Conservation (phyloP, 1,284 basidiomycete species). For the Malassezia pachydermatis region DNA sequence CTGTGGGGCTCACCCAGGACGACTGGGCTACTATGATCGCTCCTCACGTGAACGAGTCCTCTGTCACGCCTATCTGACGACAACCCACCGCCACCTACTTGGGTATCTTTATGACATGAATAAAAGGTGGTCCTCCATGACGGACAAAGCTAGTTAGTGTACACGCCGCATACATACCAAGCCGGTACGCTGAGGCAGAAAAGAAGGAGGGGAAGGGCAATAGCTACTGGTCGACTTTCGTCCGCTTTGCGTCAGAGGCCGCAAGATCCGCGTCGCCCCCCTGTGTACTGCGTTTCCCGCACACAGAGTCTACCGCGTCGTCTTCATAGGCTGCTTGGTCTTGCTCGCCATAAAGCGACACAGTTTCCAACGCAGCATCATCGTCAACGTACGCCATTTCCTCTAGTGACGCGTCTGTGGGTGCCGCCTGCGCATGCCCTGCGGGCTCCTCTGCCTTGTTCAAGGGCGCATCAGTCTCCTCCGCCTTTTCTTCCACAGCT, state of each 20-base stretch:
- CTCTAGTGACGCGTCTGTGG: conserved; percentile 4
- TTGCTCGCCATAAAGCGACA: neutral
- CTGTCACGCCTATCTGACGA: too few relatives aligned
- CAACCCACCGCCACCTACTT: neutral
- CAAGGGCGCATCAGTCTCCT: conserved; percentile 1
- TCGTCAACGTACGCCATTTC: conserved; percentile 13
- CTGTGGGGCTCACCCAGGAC: neutral
- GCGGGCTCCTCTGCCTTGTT: too few relatives aligned
- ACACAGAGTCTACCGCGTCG: neutral
- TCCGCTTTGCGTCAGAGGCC: neutral
- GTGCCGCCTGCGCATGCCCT: too few relatives aligned
- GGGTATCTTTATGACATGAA: neutral
- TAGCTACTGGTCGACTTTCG: neutral
- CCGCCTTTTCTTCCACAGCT: neutral
- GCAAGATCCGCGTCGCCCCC: neutral
- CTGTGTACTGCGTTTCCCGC: neutral
- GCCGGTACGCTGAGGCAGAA: neutral
- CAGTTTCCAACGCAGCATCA: conserved; percentile 4
- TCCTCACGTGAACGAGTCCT: conserved; percentile 2
- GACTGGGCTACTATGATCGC: conserved; percentile 1
- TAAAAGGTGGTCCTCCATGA: too few relatives aligned
- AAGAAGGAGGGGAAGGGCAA: neutral
- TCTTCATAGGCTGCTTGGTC: conserved; percentile 1
- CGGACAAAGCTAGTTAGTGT: neutral
- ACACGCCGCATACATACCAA: neutral